Conservation (phyloP, 2,329 filamentous ascomycete genomes). For the Helotiales sp. region DNA sequence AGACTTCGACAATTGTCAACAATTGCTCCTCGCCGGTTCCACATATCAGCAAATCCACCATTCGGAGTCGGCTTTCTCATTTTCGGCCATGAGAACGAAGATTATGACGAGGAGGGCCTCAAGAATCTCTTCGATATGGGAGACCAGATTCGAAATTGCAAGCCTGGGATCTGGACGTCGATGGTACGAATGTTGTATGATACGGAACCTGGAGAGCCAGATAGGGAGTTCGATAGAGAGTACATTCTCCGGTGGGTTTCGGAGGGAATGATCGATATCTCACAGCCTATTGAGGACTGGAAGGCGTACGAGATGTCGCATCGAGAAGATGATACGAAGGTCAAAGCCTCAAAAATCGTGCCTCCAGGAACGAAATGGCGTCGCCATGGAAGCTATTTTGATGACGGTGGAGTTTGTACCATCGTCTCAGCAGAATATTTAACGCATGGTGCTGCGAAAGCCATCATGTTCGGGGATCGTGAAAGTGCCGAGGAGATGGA, state of each 20-base stretch:
- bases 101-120: neutral
- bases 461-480: neutral
- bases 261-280: neutral
- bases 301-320: neutral
- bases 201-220: neutral
- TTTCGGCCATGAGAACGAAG: neutral
- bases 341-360: neutral
- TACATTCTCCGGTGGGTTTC: neutral
- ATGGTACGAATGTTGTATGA: neutral
- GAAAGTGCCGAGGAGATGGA: neutral
- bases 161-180: neutral
- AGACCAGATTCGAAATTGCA: neutral
- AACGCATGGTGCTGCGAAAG: neutral
- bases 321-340: neutral
- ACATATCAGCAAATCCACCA: neutral
- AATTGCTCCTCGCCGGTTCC: neutral
- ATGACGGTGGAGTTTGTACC: neutral
- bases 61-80: neutral
- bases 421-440: neutral
- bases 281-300: neutral
- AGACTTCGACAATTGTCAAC: neutral
- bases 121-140: neutral
- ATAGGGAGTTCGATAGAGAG: neutral
- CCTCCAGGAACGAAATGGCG: neutral
- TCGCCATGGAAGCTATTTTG: neutral